Conservation (phyloP, 192 early-diverging fungal species). For the Backusella mclennaniae region DNA sequence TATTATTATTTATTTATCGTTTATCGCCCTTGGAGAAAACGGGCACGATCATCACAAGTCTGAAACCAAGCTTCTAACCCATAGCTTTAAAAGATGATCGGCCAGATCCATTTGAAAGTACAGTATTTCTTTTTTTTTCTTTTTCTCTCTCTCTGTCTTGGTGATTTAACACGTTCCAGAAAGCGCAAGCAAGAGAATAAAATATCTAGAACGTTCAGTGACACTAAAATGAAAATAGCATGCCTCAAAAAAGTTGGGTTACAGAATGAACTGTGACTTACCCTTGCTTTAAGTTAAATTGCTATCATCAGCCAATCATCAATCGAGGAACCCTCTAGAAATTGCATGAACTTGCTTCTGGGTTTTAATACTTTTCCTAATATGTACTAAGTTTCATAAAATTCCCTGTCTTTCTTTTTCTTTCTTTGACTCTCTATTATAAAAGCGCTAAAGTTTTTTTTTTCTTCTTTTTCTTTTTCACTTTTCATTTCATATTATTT, state of each 20-base stretch:
- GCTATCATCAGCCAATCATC: slow-evolving; percentile 10
- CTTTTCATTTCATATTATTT: neutral
- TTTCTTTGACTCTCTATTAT: neutral
- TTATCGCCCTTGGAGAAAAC: neutral
- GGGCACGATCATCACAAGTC: neutral
- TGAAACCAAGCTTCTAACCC: neutral
- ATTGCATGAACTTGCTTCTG: slow-evolving; percentile 4
- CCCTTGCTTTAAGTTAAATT: slow-evolving; percentile 7
- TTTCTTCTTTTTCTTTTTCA: neutral
- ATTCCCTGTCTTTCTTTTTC: slow-evolving; percentile 10
- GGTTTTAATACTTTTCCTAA: neutral
- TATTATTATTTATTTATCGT: neutral
- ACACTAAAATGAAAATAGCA: neutral
- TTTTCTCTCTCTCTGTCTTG: neutral
- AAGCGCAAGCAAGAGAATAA: neutral
- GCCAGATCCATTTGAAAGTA: neutral
- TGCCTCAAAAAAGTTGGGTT: neutral
- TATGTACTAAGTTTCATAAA: slow-evolving; percentile 7
- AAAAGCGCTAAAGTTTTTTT: neutral
- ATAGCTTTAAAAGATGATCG: neutral
- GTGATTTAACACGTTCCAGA: neutral
- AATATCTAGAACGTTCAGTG: slow-evolving; percentile 10
- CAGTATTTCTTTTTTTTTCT: neutral
- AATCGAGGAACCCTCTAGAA: neutral
- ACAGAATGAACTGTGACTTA: neutral